A percentile compares a stretch with the other conserved stretches of the same genome.
These are phyloP conservation scores for Podospora fimiseda DNA, from an alignment of 495 filamentous ascomycete genomes.

Conservation along the genomic window DNA sequence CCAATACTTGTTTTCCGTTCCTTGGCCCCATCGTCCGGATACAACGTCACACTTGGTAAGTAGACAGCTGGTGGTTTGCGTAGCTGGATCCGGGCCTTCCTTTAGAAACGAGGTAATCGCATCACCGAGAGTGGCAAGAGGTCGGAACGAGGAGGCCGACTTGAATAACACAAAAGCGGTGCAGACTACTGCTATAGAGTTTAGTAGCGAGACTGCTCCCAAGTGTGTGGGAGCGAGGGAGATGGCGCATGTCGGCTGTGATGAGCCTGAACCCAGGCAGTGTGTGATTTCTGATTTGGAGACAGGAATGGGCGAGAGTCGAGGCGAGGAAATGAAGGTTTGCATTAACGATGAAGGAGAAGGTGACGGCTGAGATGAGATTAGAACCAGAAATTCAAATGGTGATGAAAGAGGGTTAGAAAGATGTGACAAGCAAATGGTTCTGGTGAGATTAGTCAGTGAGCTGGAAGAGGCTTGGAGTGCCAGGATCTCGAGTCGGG, in stretches of 20 bases:
- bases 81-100: slow-evolving; percentile 30
- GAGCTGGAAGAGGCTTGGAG: slow-evolving; percentile 27
- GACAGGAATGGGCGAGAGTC: slow-evolving; percentile 2
- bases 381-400: slow-evolving; percentile 30
- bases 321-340: slow-evolving; percentile 13
- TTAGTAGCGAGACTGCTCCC: slow-evolving; percentile 33
- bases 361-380: slow-evolving; percentile 22
- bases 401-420: slow-evolving; percentile 24
- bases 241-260: slow-evolving; percentile 30
- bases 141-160: slow-evolving; percentile 25
- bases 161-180: slow-evolving; percentile 31
- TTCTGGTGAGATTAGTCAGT: slow-evolving; percentile 22
- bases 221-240: slow-evolving; percentile 37
- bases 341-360: slow-evolving; percentile 25
- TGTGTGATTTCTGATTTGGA: slow-evolving; percentile 22
- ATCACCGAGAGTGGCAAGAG: slow-evolving; percentile 41
- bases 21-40: slow-evolving; percentile 32
- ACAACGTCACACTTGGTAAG: slow-evolving; percentile 36
- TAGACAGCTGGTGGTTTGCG: slow-evolving; percentile 28
- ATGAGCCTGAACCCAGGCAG: slow-evolving; percentile 26
- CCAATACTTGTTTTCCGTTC: slow-evolving; percentile 29
- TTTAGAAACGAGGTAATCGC: slow-evolving; percentile 41
- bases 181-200: slow-evolving; percentile 31
- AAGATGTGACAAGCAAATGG: slow-evolving; percentile 25
- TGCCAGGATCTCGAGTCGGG: slow-evolving; percentile 25